Base-by-base conservation (phyloP, 148 eudicot species). In the Fallopia convolvulus region DNA sequence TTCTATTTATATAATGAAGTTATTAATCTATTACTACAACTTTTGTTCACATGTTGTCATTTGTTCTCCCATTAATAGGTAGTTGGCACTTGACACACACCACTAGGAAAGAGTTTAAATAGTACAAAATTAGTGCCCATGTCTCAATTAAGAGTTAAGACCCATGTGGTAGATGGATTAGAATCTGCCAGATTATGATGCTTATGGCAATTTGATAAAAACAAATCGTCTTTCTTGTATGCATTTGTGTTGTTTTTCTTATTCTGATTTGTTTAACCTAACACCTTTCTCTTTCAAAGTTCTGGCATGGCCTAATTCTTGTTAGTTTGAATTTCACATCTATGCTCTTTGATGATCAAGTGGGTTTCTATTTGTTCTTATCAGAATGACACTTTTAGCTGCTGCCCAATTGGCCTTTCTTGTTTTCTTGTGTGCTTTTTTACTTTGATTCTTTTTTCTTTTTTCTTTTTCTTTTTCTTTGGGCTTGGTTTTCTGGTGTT, bases 141-240 rank as follows among this genome's bases (percentile, higher is more conserved):
- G 56, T 52, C 56, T 52, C 56, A 52, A 52, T 52, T 52, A 52
- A 52, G 56, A 52, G 17, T 52, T 52, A 52, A 52, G 68, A 60
- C 68, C 68, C 68, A 60, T 60, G 68, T 60, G 68, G 36, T 60
- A 60, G 68, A 60, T 60, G 68, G 68, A 60, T 21, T 60, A 60
- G 68, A 23, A 26, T 23, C 68, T 60, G 32, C 36, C 36, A 10
- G 68, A 60, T 60, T 60, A 60, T 60, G 68, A 60, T 21, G 68
- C 68, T 23, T 60, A 60, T 60, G 32, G 13, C 68, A 60, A 60
- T 23, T 21, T 60, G 68, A 20, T 6, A 18, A 18, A 20, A 20
- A 56, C 61, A 56, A 56, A 56, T 56, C 61, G 20, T 20, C 7
- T 56, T 56, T 56, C 61, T 9, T 56, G 0, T 55, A 4, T 55